Percentiles rank a stretch among this genome's conserved stretches.
These are phyloP conservation scores for Saccharomyces hybrid DNA, from an alignment of 1,139 yeast species.

Conservation along the genomic window DNA sequence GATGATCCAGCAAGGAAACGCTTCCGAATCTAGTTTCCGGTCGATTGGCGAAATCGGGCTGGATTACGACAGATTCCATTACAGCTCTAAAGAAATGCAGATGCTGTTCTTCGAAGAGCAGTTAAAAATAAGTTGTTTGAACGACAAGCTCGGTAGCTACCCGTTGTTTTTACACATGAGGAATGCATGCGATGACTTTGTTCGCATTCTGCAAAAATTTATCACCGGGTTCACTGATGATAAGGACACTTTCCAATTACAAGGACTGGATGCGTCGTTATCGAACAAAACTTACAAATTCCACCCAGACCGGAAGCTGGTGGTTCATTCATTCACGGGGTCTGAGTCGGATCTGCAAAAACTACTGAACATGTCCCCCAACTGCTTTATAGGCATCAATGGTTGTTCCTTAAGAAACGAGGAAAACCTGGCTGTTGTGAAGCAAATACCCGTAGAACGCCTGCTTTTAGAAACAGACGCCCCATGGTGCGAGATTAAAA, in stretches of 20 bases:
- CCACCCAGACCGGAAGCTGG: conserved; percentile 36
- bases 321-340: conserved; percentile 94
- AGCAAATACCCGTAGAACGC: conserved; percentile 55
- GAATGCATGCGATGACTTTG: conserved; percentile 77
- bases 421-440: conserved; percentile 63
- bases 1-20: conserved; percentile 33
- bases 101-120: conserved; percentile 60
- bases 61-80: conserved; percentile 84
- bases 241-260: conserved; percentile 22
- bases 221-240: conserved; percentile 35
- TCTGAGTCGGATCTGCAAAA: conserved; percentile 49
- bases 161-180: conserved; percentile 91
- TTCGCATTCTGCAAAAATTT: conserved; percentile 51
- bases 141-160: conserved; percentile 20
- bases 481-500: conserved; percentile 95
- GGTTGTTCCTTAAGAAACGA: conserved; percentile 85
- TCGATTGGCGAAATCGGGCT: conserved; percentile 92
- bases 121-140: conserved; percentile 35
- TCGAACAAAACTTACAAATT: conserved; percentile 18
- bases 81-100: conserved; percentile 64
- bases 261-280: conserved; percentile 5
- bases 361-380: conserved; percentile 35
- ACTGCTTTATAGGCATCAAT: conserved; percentile 69
- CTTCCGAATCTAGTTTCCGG: conserved; percentile 35
- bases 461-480: conserved; percentile 90